These are phyloP conservation scores for Rhizodiscina lignyota DNA, from an alignment of 495 filamentous ascomycete species.

Conservation along the genomic window DNA sequence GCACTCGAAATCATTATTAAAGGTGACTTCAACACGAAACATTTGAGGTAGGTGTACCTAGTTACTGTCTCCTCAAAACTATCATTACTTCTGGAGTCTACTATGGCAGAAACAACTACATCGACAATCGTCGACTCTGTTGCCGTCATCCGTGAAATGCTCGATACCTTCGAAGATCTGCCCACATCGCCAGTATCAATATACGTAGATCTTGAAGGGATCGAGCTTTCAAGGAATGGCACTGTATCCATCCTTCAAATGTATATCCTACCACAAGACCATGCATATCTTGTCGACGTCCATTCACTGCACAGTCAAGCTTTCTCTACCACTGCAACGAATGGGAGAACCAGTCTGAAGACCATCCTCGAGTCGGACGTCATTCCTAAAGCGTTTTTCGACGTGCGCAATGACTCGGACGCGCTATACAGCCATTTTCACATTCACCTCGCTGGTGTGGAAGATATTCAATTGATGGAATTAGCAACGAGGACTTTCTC, in stretches of 20 bases:
- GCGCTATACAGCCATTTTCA: constrained; percentile 31
- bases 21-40: too few relatives aligned
- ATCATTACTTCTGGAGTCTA: too few relatives aligned
- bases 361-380: constrained; percentile 28
- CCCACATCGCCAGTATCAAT: constrained; percentile 7
- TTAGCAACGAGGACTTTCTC: constrained; percentile 17
- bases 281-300: constrained; percentile 34
- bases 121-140: background rate
- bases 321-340: constrained; percentile 22
- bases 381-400: constrained; percentile 1
- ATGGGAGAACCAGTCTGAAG: constrained; percentile 28
- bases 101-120: too few relatives aligned
- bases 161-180: background rate
- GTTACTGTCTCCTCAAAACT: too few relatives aligned
- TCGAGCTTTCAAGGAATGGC: constrained; percentile 29
- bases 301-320: constrained; percentile 24
- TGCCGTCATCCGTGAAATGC: background rate
- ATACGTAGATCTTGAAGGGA: constrained; percentile 40
- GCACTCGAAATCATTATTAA: too few relatives aligned
- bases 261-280: constrained; percentile 14
- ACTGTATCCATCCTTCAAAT: constrained; percentile 34
- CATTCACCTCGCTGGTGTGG: constrained; percentile 22
- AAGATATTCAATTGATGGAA: constrained; percentile 42
- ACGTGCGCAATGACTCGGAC: constrained; percentile 26
- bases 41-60: too few relatives aligned